Base-by-base conservation (phyloP, 2,329 filamentous ascomycete genomes). In the Simplicillium sp. region DNA sequence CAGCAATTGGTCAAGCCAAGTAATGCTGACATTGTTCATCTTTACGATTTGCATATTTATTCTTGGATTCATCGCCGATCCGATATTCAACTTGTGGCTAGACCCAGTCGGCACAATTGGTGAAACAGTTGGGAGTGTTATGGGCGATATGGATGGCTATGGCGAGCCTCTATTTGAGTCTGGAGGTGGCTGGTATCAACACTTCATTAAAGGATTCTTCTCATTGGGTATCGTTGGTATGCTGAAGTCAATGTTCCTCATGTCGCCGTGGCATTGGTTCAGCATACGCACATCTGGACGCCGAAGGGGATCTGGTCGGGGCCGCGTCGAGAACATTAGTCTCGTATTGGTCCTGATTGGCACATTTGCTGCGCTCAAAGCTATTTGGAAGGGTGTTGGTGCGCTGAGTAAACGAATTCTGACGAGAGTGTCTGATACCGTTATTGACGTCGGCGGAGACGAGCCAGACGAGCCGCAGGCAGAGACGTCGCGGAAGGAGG, bases 21-120 rank as follows among this genome's bases (percentile, higher is more conserved):
- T 87, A 25, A 56, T 64, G 1, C 66, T 97, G 50, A 96, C 90
- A 1, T 50, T 86, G 3, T 38, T 70, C 15, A 83, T 95, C 47
- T 75, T 96, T 48, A 43, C 87, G 29, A 46, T 80, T 34, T 73
- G 81, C 39, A 72, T 95, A 18, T 97, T 95, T 54, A 25, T 86
- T 1, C 77, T 97, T 42, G 92, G 92, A 34, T 97, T 96, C 54
- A 65, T 97, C 49, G 90, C 89, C 44, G 89, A 97, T 60, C 89
- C 89, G 2, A 87, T 97, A 45, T 82, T 97, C 59, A 86, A 88
- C 51, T 66, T 95, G 20, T 95, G 90, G 68, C 65, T 90, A 41
- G 87, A 95, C 54, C 88, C 88, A 0, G 63, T 79, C 42, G 77
- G 80, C 38, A 77, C 76, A 11, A 67, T 83, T 38, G 58, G 65